These are phyloP conservation scores for Aspergillus flavus DNA, from an alignment of 2,329 filamentous ascomycete species.

Conservation along the genomic window DNA sequence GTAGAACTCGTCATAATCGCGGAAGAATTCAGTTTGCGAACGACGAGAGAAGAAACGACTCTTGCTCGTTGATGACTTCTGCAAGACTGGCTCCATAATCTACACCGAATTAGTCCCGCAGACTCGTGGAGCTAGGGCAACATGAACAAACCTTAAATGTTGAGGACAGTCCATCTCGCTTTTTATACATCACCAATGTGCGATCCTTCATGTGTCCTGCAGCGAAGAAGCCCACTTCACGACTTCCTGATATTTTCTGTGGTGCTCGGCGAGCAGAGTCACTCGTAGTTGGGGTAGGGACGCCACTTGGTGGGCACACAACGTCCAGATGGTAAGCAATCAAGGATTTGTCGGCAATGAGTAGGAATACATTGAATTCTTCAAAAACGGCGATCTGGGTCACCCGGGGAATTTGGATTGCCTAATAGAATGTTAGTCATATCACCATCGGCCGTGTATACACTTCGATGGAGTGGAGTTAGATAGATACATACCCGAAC, in stretches of 20 bases:
- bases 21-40: constrained; percentile 90
- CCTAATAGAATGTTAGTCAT: constrained; percentile 50
- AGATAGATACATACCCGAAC: constrained; percentile 64
- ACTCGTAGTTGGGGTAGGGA: constrained; percentile 54
- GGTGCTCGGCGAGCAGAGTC: constrained; percentile 84
- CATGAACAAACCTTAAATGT: constrained; percentile 69
- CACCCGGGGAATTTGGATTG: constrained; percentile 74
- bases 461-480: background rate
- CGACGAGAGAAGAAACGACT: constrained; percentile 67
- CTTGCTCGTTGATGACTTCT: constrained; percentile 86
- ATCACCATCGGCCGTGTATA: background rate
- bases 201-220: constrained; percentile 97
- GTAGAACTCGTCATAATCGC: constrained; percentile 98
- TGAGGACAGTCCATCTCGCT: constrained; percentile 86
- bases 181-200: constrained; percentile 94
- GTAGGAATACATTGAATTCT: constrained; percentile 88
- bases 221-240: constrained; percentile 95
- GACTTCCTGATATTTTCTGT: constrained; percentile 80
- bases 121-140: background rate
- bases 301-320: constrained; percentile 61
- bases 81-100: constrained; percentile 88
- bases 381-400: constrained; percentile 94
- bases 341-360: constrained; percentile 87
- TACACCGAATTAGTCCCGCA: constrained; percentile 2
- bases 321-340: constrained; percentile 94